Base-by-base conservation (phyloP, 1,284 basidiomycete species). In the Marasmius oreades region DNA sequence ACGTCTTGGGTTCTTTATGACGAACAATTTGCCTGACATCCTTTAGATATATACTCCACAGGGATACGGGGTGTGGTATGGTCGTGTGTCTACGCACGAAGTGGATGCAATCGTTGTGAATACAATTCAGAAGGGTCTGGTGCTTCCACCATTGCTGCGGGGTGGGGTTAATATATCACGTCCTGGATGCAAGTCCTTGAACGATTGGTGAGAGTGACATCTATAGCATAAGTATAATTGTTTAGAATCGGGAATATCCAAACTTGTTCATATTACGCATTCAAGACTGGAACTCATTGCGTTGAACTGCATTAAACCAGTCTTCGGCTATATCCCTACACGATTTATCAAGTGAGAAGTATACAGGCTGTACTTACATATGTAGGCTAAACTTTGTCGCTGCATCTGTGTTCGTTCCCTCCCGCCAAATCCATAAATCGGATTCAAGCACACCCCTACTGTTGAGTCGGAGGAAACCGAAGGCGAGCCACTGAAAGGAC, bases 11-110 rank as follows among this genome's bases (percentile, higher is more conserved):
- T 7, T 42, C 39, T 5, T 42, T n/a, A 8, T 42, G 5, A n/a
- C 2, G 5, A 8, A 1, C 6, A 1, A 20, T n/a, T 42, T 20
- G 39, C 7, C 33, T 20, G 39, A 18, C 39, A 42, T 42, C 6
- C 24, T 10, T 16, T 51, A 93, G 91, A 90, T 96, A 65, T 88
- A 92, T 70, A 90, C 88, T 57, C 93, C 95, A 0, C 84, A 86
- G 55, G 94, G 94, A 16, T 80, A 86, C 24, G 85, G 86, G 46
- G 79, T 96, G 24, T 95, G 93, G 85, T 97, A 97, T 66, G 95
- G 95, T n/a, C 86, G 95, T 33, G 93, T 96, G 1, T 88, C 89
- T 37, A 86, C 94, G 10, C 89, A 93, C 66, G 90, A 95, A 65
- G 88, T 94, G 47, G 88, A 92, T 48, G 80, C 86, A 5, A 88